These are phyloP conservation scores for Aspergillus coremiiformis DNA, from an alignment of 495 filamentous ascomycete species.

Conservation along the genomic window DNA sequence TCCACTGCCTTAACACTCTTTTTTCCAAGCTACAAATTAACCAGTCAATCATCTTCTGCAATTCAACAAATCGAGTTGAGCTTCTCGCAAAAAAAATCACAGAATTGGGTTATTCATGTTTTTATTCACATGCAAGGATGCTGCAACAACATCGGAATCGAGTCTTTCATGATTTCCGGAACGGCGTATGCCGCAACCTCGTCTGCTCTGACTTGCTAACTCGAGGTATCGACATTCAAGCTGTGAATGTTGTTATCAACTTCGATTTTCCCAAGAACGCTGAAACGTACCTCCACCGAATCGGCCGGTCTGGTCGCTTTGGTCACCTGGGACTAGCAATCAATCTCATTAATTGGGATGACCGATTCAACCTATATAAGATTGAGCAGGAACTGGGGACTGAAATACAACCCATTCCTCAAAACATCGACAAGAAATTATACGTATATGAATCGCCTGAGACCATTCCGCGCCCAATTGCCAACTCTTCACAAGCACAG, in stretches of 20 bases:
- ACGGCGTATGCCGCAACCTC: conserved; percentile 93
- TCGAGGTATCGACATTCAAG: conserved; percentile 98
- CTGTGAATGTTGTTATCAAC: conserved; percentile 99
- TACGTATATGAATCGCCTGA: conserved; percentile 98
- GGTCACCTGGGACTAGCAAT: conserved; percentile 96
- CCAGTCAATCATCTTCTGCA: conserved; percentile 99
- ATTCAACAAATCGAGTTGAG: conserved; percentile 97
- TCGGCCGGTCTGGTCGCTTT: conserved; percentile 94
- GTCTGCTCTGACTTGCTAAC: conserved; percentile 97
- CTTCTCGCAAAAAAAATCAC: conserved; percentile 98
- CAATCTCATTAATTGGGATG: conserved; percentile 99
- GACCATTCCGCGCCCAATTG: conserved; percentile 75
- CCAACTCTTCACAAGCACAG: conserved; percentile 35
- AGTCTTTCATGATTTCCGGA: conserved; percentile 98
- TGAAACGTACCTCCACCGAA: conserved; percentile 97
- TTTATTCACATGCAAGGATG: conserved; percentile 98
- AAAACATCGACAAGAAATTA: conserved; percentile 91
- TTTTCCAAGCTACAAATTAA: conserved; percentile 99
- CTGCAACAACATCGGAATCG: conserved; percentile 95
- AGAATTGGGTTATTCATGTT: conserved; percentile 97
- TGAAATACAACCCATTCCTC: conserved; percentile 92
- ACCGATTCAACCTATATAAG: conserved; percentile 97
- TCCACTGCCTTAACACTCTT: conserved; percentile 96
- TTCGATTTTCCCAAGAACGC: conserved; percentile 99
- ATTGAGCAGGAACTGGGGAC: conserved; percentile 96